These are phyloP conservation scores for Silybum marianum DNA, from an alignment of 129 eudicot genomes.

Conservation along the genomic window DNA sequence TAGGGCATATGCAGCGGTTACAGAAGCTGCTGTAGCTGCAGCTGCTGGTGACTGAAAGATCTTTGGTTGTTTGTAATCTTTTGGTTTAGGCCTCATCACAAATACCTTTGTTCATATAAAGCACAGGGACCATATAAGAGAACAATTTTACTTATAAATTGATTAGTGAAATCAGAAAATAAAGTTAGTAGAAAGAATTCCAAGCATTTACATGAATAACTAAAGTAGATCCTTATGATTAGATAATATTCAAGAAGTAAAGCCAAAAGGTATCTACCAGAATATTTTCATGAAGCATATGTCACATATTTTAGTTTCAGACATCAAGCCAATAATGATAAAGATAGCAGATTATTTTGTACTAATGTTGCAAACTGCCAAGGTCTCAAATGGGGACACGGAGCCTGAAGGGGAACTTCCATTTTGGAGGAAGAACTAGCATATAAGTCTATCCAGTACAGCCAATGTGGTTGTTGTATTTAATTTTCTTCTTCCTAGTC, in stretches of 20 bases:
- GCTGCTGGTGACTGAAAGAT: conserved; percentile 92
- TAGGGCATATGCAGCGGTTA: conserved; percentile 87
- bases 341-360: not conserved
- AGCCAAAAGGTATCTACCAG: not conserved
- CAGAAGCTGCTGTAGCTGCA: conserved; percentile 99
- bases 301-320: not conserved
- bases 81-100: conserved; percentile 78
- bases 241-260: not conserved
- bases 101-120: conserved; percentile 49
- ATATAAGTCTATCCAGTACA: no score
- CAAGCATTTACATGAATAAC: not conserved
- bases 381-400: no score
- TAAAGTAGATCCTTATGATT: not conserved
- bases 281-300: not conserved
- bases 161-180: conserved; percentile 15
- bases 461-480: no score
- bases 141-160: conserved; percentile 11
- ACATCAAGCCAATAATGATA: not conserved
- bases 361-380: no score
- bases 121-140: conserved; percentile 10
- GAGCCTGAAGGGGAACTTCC: no score
- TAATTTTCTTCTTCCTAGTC: no score
- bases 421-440: no score
- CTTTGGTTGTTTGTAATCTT: conserved; percentile 60
- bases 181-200: not conserved